phyloP scores from a whole-genome alignment of 2,329 filamentous ascomycete genomes.

The Blastomyces parvus region DNA sequence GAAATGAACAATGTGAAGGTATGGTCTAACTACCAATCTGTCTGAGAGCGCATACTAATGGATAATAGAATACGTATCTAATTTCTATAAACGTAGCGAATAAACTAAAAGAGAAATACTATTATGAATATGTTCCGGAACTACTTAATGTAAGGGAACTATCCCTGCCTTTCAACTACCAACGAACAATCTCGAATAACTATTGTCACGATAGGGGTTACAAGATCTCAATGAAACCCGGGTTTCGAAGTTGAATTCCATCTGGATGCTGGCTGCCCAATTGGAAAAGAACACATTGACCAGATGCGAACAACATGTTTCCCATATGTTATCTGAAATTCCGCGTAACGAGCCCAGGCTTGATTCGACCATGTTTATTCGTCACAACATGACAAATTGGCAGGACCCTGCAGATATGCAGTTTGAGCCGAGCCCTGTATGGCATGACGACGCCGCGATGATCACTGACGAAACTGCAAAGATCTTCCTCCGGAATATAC shows the following conservation, averaged over 20 bases:
- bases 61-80: conserved; percentile 76
- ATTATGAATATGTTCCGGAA: conserved; percentile 92
- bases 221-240: conserved; percentile 91
- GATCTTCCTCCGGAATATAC: conserved; percentile 80
- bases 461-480: conserved; percentile 78
- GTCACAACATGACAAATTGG: conserved; percentile 75
- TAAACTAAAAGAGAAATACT: conserved; percentile 95
- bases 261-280: conserved; percentile 73
- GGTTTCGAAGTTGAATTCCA: conserved; percentile 67
- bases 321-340: conserved; percentile 69
- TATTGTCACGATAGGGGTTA: conserved; percentile 44
- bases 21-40: conserved; percentile 3
- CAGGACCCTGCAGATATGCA: conserved; percentile 74
- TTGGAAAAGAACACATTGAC: conserved; percentile 73
- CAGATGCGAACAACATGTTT: conserved; percentile 61
- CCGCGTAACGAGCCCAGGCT: conserved; percentile 76
- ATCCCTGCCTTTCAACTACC: not conserved
- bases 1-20: conserved; percentile 94
- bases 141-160: conserved; percentile 62
- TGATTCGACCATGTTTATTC: conserved; percentile 96
- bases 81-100: conserved; percentile 96
- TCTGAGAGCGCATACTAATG: conserved; percentile 19
- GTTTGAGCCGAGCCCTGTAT: conserved; percentile 92
- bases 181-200: not conserved
- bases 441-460: conserved; percentile 88